Conservation (phyloP, 2,329 filamentous ascomycete genomes). For the Diaporthe destruens region DNA sequence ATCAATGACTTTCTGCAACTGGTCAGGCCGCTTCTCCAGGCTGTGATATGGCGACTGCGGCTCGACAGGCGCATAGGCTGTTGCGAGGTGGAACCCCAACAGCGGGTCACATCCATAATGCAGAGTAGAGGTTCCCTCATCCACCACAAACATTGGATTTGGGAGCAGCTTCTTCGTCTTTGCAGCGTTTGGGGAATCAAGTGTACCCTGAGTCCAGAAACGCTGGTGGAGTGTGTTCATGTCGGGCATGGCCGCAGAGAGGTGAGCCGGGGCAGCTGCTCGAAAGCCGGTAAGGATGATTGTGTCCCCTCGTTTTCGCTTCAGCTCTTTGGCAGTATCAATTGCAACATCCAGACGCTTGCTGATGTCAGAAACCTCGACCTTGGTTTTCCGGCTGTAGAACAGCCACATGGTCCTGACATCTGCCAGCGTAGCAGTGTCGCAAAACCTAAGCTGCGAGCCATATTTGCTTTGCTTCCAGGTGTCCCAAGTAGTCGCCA, state of each 20-base stretch:
- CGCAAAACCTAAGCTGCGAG: neutral
- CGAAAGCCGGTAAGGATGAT: neutral
- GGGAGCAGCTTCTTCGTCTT: neutral
- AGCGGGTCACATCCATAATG: neutral
- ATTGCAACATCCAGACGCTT: neutral
- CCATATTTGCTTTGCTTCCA: neutral
- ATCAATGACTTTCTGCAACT: neutral
- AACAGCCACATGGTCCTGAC: neutral
- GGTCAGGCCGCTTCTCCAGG: neutral
- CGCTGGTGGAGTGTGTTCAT: neutral
- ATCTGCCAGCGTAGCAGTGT: constrained; percentile 5
- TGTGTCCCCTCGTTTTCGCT: neutral
- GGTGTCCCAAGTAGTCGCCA: neutral
- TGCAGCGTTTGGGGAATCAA: neutral
- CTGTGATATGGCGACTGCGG: neutral
- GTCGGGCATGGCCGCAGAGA: neutral
- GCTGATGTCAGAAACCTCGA: neutral
- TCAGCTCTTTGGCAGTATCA: neutral
- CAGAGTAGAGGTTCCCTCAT: neutral
- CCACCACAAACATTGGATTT: neutral
- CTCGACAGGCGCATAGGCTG: neutral
- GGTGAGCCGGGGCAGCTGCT: neutral
- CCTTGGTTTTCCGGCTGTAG: neutral
- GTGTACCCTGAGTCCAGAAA: neutral
- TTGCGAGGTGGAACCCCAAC: neutral